Evolutionary conservation across 2,329 filamentous ascomycete species (phyloP), one percentile per base, ranked within the genome.

Genomic region (Triangularia verruculosa): DNA sequence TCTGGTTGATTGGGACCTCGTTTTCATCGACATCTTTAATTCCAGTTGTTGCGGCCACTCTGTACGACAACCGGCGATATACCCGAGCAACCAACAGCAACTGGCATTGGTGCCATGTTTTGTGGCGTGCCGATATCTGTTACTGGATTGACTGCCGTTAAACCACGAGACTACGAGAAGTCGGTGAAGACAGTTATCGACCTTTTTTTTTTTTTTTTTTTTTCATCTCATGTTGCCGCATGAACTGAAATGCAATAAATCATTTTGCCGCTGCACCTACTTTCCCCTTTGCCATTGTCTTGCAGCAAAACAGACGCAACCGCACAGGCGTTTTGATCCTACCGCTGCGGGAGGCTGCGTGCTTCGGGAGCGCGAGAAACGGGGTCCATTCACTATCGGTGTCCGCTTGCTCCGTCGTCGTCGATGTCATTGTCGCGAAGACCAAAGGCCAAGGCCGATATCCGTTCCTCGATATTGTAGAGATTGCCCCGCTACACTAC

Each of bases 261-360:
- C 63, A n/a, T 68, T 65, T 64, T 66, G 61, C 66, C 64, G 65
- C 62, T 68, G 63, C 64, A 67, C 53, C 59, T 15, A 7, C 24
- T 59, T 17, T 51, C 32, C 32, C 57, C 39, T 51, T 51, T 59
- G 39, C 12, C 52, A 39, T 30, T 30, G 25, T 27, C 39, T 27
- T 59, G 57, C 57, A 59, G 39, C 57, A 59, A 52, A 13, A 59
- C 32, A n/a, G 52, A 57, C 55, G 57, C 57, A 34, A 59, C 32
- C 53, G 63, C 59, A 51, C 43, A 59, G 57, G 57, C 62, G 57
- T 52, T 30, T 47, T 60, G 54, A 62, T 66, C 61, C 61, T 61
- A 59, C 59, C 56, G 58, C 51, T 63, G n/a, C 64, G 66, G 61
- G 66, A 66, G 24, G 57, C 28, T 34, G 24, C 27, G 54, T 28